A percentile compares a stretch with the other conserved stretches of the same genome.
Evolutionary conservation across 306 rosid genomes (phyloP).

Genomic region (Vachellia collinsii): DNA sequence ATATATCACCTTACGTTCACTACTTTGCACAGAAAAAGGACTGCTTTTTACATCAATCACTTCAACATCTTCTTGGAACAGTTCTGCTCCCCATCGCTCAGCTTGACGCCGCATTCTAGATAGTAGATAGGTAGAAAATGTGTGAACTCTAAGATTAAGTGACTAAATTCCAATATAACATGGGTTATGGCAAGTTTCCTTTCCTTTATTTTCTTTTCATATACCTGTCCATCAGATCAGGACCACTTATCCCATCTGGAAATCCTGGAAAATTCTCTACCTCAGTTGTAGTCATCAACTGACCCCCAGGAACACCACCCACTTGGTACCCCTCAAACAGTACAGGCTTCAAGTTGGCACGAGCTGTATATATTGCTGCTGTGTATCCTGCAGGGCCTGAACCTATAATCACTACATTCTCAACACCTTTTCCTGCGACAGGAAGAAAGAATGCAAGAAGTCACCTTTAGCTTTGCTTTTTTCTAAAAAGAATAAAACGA

Average conservation of each 20-base stretch:
- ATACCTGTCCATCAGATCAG: constrained; percentile 96
- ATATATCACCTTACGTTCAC: constrained; percentile 70
- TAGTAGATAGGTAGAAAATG: constrained; percentile 22
- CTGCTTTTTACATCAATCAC: constrained; percentile 53
- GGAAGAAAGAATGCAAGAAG: constrained; percentile 14
- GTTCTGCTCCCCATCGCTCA: constrained; percentile 39
- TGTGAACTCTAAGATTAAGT: constrained; percentile 26
- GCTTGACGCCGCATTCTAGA: constrained; percentile 49
- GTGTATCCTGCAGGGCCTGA: constrained; percentile 97
- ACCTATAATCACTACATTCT: constrained; percentile 89
- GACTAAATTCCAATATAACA: constrained; percentile 26
- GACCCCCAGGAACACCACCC: constrained; percentile 97
- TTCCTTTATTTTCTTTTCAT: background rate
- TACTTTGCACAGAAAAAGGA: constrained; percentile 67
- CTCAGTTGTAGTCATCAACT: constrained; percentile 96
- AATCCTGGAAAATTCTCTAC: constrained; percentile 97
- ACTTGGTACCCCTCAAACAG: constrained; percentile 91
- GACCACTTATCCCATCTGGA: constrained; percentile 94
- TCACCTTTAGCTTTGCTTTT: constrained; percentile 20
- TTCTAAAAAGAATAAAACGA: constrained; percentile 6
- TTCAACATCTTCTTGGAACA: constrained; percentile 76
- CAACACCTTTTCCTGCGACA: constrained; percentile 59
- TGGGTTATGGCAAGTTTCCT: background rate
- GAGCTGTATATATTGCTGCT: constrained; percentile 91
- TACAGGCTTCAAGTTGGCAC: constrained; percentile 96